A percentile compares a stretch with the other conserved stretches of the same genome.
Conservation (phyloP, 768 basidiomycete genomes). For the Trametes cinnabarina region DNA sequence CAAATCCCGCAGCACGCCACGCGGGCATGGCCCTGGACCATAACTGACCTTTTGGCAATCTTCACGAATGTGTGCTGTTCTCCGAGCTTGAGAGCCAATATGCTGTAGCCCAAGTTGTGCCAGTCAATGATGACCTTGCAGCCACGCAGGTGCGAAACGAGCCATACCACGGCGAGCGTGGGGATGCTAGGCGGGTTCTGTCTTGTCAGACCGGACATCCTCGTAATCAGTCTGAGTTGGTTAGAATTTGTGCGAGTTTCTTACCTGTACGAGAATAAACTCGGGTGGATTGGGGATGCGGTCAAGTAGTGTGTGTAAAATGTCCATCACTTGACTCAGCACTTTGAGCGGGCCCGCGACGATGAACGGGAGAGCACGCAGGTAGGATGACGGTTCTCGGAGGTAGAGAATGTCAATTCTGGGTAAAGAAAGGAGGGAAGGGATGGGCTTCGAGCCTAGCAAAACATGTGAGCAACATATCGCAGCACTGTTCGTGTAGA, state of each 20-base stretch:
- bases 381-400: conserved; percentile 53
- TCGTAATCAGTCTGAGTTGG: neutral
- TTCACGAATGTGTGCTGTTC: conserved; percentile 63
- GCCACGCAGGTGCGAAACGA: conserved; percentile 63
- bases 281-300: conserved; percentile 67
- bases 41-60: conserved; percentile 67
- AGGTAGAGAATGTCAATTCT: conserved; percentile 68
- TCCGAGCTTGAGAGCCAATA: conserved; percentile 83
- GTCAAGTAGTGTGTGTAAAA: conserved; percentile 62
- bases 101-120: conserved; percentile 97
- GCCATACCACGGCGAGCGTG: conserved; percentile 81
- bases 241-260: conserved; percentile 21
- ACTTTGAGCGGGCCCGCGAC: conserved; percentile 83
- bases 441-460: conserved; percentile 73
- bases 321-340: conserved; percentile 57
- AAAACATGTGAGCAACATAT: neutral
- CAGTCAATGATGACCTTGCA: conserved; percentile 95
- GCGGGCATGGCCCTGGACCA: neutral
- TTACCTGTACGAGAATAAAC: conserved; percentile 87
- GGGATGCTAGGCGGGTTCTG: conserved; percentile 98
- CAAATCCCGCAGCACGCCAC: neutral
- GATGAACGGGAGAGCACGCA: conserved; percentile 59
- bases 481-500: neutral
- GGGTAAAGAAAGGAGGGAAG: conserved; percentile 66
- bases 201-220: neutral